A percentile compares a stretch with the other conserved stretches of the same genome.
These are phyloP conservation scores for Oehlia diaphana DNA, from an alignment of 192 early-diverging fungal species.

Conservation along the genomic window DNA sequence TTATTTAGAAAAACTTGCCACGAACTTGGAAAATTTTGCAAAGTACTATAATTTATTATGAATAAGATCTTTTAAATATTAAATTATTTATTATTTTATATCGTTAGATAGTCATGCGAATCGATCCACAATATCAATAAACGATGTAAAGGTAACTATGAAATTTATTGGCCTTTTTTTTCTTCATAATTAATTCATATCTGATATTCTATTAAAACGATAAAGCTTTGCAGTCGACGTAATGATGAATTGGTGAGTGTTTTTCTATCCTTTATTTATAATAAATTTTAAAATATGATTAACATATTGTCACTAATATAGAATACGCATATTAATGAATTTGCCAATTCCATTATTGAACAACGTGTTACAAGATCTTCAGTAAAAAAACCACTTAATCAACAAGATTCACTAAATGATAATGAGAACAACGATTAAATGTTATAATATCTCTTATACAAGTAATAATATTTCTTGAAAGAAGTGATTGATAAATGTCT, in stretches of 20 bases:
- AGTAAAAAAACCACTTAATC: background rate
- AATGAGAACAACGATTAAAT: background rate
- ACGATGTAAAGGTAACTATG: background rate
- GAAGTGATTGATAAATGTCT: no score
- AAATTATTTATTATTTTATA: background rate
- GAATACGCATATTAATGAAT: background rate
- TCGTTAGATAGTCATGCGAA: background rate
- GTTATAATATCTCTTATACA: background rate
- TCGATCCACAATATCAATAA: background rate
- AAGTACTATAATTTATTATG: background rate
- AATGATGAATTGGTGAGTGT: background rate
- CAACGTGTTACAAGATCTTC: background rate
- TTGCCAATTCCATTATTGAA: background rate
- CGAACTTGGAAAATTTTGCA: constrained; percentile 7
- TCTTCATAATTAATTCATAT: background rate
- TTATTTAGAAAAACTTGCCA: background rate
- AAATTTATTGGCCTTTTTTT: background rate
- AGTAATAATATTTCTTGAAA: no score
- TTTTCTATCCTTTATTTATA: background rate
- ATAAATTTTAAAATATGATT: background rate
- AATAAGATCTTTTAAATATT: background rate
- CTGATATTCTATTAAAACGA: background rate
- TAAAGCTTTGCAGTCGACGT: background rate
- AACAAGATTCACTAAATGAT: background rate
- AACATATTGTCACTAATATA: background rate